Evolutionary conservation across 768 basidiomycete genomes (phyloP), one percentile per base, ranked within the genome.

Genomic region (Pleurotus tuber-regium): DNA sequence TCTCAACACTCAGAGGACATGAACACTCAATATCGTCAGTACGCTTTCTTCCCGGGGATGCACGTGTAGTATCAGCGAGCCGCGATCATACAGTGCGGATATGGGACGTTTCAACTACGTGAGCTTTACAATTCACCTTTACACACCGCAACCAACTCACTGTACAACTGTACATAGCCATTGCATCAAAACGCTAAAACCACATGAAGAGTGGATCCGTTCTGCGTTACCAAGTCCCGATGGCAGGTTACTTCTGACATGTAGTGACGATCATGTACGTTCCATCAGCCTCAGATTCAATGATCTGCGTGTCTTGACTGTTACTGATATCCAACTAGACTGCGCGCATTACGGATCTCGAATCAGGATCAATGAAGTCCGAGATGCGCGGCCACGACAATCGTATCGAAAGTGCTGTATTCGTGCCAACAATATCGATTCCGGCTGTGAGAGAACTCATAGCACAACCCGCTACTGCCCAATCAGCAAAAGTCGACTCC

Each of bases 11-110:
- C 43, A 83, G 86, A 51, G 93, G 92, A 6, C 93, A 96, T 61
- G 93, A 96, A 65, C 93, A 96, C 66, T 84, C 89, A 10, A 88
- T 96, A 42, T 94, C 93, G 9, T 83, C 84, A 23, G 92, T 87
- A 1, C 80, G 86, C 16, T 96, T 95, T 64, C 76, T 93, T 61
- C 91, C 92, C 0, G 84, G 86, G 44, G 93, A 92, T 63, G 87
- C 87, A 63, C 79, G 77, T 57, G 78, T 96, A 54, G 84, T 94
- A 56, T 92, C 88, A 46, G 88, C 92, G 1, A 93, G 92, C 67
- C 75, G 93, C 64, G 93, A 96, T 66, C 79, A 82, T 69, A 88
- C 91, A 4, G 89, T 96, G 50, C 73, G 88, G 58, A 72, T 95
- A 44, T 96, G 91, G 74, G 89, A 94, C 66, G 85, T 95, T 19